Conservation (phyloP, 306 rosid species). For the Canavalia gladiata region DNA sequence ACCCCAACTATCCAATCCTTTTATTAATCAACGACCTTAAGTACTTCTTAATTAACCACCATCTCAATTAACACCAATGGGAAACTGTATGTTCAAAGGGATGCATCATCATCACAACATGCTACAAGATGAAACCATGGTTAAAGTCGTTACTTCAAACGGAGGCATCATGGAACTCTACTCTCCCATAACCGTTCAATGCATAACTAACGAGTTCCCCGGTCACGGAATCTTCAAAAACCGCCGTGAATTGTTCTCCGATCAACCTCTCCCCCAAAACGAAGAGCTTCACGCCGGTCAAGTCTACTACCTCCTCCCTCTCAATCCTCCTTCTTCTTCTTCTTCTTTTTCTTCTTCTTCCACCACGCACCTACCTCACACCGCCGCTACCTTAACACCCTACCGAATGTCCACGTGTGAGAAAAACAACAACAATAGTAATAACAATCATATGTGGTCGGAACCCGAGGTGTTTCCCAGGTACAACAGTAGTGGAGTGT, state of each 20-base stretch:
- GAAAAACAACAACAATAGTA: conserved; percentile 44
- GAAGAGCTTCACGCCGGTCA: conserved; percentile 65
- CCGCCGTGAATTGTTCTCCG: conserved; percentile 54
- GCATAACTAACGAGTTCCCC: conserved; percentile 69
- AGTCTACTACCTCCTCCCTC: conserved; percentile 78
- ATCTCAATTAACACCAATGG: conserved; percentile 50
- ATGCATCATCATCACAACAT: background rate
- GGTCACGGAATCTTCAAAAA: conserved; percentile 76
- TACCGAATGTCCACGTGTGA: conserved; percentile 74
- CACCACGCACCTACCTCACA: conserved; percentile 4
- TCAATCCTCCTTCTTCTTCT: conserved; percentile 47
- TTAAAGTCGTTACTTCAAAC: conserved; percentile 68
- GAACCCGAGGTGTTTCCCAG: conserved; percentile 65
- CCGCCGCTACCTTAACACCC: conserved; percentile 53
- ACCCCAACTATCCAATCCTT: conserved; percentile 18
- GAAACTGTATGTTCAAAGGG: conserved; percentile 75
- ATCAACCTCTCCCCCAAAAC: conserved; percentile 59
- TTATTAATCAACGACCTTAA: background rate
- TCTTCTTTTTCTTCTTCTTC: background rate
- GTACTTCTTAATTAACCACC: background rate
- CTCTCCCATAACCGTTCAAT: conserved; percentile 66
- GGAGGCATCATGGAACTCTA: conserved; percentile 83
- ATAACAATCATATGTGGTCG: conserved; percentile 32
- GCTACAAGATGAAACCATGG: conserved; percentile 33
- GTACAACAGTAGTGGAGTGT: conserved; percentile 59